Evolutionary conservation across 2,329 filamentous ascomycete genomes (phyloP).

Genomic region (Microcyclosporella mali): DNA sequence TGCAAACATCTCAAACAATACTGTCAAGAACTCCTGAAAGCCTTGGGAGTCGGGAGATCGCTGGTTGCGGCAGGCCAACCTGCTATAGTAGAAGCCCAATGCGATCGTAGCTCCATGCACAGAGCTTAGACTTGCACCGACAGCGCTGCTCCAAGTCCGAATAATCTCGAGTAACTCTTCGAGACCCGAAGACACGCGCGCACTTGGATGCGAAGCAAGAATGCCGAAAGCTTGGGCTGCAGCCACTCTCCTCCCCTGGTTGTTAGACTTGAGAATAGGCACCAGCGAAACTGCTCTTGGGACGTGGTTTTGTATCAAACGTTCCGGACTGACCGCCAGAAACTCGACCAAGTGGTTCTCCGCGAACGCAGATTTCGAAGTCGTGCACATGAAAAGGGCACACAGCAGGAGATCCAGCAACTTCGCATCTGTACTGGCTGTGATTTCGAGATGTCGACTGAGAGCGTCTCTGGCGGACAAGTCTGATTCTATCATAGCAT

Average conservation of each 20-base stretch:
- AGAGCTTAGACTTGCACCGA: constrained; percentile 54
- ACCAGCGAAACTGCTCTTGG: constrained; percentile 49
- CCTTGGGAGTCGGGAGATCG: neutral
- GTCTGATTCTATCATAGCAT: constrained; percentile 65
- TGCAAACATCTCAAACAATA: constrained; percentile 48
- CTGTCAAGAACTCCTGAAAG: constrained; percentile 37
- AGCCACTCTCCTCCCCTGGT: constrained; percentile 58
- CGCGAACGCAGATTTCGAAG: constrained; percentile 30
- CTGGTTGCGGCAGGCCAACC: constrained; percentile 46
- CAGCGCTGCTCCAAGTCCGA: constrained; percentile 50
- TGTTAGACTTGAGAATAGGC: constrained; percentile 62
- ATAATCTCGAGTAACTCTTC: constrained; percentile 33
- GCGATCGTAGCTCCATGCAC: constrained; percentile 57
- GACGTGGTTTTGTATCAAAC: constrained; percentile 46
- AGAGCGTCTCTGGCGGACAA: constrained; percentile 57
- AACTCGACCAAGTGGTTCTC: constrained; percentile 44
- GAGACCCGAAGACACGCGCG: constrained; percentile 37
- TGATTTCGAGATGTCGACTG: constrained; percentile 43
- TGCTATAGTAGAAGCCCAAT: constrained; percentile 53
- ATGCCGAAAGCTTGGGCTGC: constrained; percentile 71
- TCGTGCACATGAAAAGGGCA: constrained; percentile 21
- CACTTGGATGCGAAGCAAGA: constrained; percentile 57
- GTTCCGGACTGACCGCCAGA: constrained; percentile 50
- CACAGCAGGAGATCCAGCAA: constrained; percentile 16
- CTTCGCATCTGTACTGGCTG: constrained; percentile 36